These are phyloP conservation scores for Fusarium ramigenum DNA, from an alignment of 2,329 filamentous ascomycete genomes.

Conservation along the genomic window DNA sequence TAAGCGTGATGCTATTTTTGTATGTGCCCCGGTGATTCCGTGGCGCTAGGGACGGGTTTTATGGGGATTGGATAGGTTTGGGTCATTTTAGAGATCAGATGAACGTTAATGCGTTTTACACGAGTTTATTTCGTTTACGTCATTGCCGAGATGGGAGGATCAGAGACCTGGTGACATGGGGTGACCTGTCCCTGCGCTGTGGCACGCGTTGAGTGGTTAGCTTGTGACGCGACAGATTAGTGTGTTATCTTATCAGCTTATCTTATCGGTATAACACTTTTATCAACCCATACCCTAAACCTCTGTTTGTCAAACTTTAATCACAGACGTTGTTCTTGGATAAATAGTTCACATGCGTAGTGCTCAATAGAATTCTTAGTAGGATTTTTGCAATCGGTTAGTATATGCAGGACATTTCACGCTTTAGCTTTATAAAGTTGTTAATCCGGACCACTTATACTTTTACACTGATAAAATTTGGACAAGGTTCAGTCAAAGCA, in stretches of 20 bases:
- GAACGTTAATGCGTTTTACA: background rate
- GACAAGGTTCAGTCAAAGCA: too few relatives aligned
- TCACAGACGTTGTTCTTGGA: fast-evolving
- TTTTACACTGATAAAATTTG: too few relatives aligned
- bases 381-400: too few relatives aligned
- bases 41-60: background rate
- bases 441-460: too few relatives aligned
- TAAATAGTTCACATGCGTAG: fast-evolving
- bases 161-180: background rate
- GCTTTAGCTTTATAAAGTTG: too few relatives aligned
- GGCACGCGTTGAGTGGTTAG: background rate
- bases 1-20: constrained; percentile 20
- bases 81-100: background rate
- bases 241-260: background rate
- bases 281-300: background rate
- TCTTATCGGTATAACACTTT: background rate
- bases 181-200: background rate
- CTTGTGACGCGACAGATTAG: too few relatives aligned
- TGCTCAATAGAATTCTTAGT: fast-evolving
- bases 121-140: background rate
- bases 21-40: background rate
- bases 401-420: too few relatives aligned
- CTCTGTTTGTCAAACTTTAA: too few relatives aligned
- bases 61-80: background rate
- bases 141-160: background rate